A percentile compares a stretch with the other conserved stretches of the same genome.
These are phyloP conservation scores for Sanghuangporus sanghuang DNA, from an alignment of 1,284 basidiomycete genomes.

Conservation along the genomic window DNA sequence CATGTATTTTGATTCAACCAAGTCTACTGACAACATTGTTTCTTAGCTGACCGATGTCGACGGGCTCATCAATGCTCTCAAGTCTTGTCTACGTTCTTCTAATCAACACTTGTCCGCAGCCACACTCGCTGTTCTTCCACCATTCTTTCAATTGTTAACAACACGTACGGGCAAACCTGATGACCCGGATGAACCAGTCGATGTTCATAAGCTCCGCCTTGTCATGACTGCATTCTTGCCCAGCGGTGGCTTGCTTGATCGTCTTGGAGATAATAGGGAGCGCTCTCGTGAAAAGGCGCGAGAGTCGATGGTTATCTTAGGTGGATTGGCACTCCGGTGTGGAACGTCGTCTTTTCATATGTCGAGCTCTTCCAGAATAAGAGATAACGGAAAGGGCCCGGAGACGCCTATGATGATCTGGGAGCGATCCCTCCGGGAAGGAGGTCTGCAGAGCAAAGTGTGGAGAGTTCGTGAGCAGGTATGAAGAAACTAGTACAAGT, in stretches of 20 bases:
- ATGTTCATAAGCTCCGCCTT: slow-evolving; percentile 56
- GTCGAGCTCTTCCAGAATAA: slow-evolving; percentile 38
- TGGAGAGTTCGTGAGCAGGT: slow-evolving; percentile 84
- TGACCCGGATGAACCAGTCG: slow-evolving; percentile 28
- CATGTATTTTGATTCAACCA: background rate
- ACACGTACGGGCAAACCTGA: slow-evolving; percentile 26
- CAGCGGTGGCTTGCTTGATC: slow-evolving; percentile 72
- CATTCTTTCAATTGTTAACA: slow-evolving; percentile 58
- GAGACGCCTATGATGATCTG: slow-evolving; percentile 75
- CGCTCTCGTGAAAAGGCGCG: slow-evolving; percentile 69
- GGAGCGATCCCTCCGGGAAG: slow-evolving; percentile 71
- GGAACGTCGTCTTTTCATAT: slow-evolving; percentile 33
- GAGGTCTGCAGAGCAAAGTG: slow-evolving; percentile 70
- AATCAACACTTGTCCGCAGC: slow-evolving; percentile 81
- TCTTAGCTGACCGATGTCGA: slow-evolving; percentile 66
- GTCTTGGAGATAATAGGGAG: slow-evolving; percentile 76
- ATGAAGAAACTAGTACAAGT: slow-evolving; percentile 23
- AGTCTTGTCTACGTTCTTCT: slow-evolving; percentile 68
- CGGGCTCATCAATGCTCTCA: slow-evolving; percentile 60
- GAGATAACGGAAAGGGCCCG: slow-evolving; percentile 56
- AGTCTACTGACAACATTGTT: slow-evolving; percentile 1
- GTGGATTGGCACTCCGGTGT: slow-evolving; percentile 63
- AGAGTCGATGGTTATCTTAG: slow-evolving; percentile 66
- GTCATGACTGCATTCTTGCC: slow-evolving; percentile 65
- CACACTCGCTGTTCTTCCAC: slow-evolving; percentile 57